Base-by-base conservation (phyloP, 2,329 filamentous ascomycete species). In the Cordyceps pruinosa region DNA sequence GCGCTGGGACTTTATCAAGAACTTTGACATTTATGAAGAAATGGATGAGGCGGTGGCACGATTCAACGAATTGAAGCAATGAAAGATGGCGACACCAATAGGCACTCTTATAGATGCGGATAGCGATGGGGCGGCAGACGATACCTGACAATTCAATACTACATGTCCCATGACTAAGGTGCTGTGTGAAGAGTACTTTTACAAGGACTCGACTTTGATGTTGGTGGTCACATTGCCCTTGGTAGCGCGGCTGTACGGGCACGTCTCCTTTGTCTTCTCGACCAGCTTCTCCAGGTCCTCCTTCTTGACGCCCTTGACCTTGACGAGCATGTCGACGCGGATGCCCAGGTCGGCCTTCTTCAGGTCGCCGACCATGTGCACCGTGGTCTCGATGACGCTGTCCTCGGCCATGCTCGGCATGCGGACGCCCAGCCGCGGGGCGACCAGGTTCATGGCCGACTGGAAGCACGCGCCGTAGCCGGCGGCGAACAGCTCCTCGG, bases 401-500 rank as follows among this genome's bases (percentile, higher is more conserved):
- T 74, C 71, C 58, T 67, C 65, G 17, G 66, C 55, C 41, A 64
- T 68, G 2, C 63, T 62, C 0, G 75, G 74, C 69, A 77, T 73
- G 51, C 69, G 70, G 44, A 77, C 64, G 35, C 71, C 72, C 55
- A 77, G 53, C 19, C 63, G 64, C 15, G 70, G 65, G 0, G 75
- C 75, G 3, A 69, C 66, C 2, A 73, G 72, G 59, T 73, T 75
- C 75, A 77, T 77, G 7, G 75, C 74, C 30, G 68, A 70, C 61
- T 77, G 75, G 63, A 76, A 77, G 61, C 75, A 77, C 9, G 75
- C 73, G 26, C 74, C 75, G 59, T 76, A 77, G 23, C 74, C 75
- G 1, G 75, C 75, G 1, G 75, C 74, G 59, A 77, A 77, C 2
- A 78, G 70, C 60, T 77, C 75, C 64, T 77, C 75, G 1, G 73